Evolutionary conservation across 495 filamentous ascomycete species (phyloP).

Genomic region (Penicillium silybi): DNA sequence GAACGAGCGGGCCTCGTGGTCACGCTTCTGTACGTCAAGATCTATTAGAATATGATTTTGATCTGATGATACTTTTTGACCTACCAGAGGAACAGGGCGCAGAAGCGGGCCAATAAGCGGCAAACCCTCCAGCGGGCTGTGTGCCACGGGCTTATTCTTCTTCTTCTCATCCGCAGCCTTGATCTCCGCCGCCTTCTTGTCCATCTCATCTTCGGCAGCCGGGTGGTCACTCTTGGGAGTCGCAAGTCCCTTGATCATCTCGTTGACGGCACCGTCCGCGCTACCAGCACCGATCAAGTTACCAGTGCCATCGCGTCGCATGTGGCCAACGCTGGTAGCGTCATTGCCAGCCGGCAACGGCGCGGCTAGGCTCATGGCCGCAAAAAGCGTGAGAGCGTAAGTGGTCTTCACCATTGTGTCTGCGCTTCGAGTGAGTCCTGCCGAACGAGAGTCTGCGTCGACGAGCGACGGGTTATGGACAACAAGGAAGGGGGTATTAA

Average conservation of each 20-base stretch:
- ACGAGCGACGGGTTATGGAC: conserved; percentile 15
- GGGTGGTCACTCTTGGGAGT: conserved; percentile 1
- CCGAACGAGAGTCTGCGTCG: conserved; percentile 20
- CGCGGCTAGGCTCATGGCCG: conserved; percentile 22
- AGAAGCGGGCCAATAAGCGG: background rate
- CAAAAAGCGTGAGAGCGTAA: conserved; percentile 23
- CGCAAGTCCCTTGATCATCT: conserved; percentile 4
- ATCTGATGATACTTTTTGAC: background rate
- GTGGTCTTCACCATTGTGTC: conserved; percentile 27
- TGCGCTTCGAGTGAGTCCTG: background rate
- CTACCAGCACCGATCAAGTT: conserved; percentile 19
- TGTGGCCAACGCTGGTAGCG: background rate
- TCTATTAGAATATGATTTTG: background rate
- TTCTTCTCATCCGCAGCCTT: conserved; percentile 2
- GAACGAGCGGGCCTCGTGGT: conserved; percentile 9
- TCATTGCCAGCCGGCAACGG: conserved; percentile 12
- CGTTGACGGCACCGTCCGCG: conserved; percentile 9
- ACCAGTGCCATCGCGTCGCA: conserved; percentile 11
- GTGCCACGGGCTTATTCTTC: background rate
- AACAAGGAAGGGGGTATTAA: conserved; percentile 4
- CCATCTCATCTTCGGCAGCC: background rate
- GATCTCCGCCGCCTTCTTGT: background rate
- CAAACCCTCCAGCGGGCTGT: background rate
- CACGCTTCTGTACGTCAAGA: background rate
- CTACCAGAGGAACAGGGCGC: background rate